Evolutionary conservation across 2,329 filamentous ascomycete species (phyloP).

Genomic region (Thelonectria blattea): DNA sequence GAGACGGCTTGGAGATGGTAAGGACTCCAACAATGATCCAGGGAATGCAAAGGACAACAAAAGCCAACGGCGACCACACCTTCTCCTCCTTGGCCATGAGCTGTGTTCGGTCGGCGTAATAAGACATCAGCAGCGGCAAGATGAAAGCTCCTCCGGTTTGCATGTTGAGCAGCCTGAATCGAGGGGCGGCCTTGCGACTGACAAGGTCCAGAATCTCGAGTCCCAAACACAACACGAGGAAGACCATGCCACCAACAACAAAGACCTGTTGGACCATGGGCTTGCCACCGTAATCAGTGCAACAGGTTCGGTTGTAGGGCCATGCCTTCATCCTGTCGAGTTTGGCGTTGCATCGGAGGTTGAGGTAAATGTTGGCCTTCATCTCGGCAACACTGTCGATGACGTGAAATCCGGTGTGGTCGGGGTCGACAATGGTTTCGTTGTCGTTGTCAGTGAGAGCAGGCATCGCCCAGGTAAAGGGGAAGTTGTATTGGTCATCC

Average conservation of each 20-base stretch:
- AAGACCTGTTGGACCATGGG: slow-evolving; percentile 33
- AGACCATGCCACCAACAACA: slow-evolving; percentile 27
- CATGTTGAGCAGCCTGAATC: slow-evolving; percentile 31
- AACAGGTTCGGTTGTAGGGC: slow-evolving; percentile 59
- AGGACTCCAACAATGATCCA: slow-evolving; percentile 28
- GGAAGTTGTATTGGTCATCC: slow-evolving; percentile 27
- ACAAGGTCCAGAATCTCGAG: slow-evolving; percentile 25
- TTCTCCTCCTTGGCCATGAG: slow-evolving; percentile 39
- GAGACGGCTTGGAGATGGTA: slow-evolving; percentile 29
- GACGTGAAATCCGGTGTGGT: slow-evolving; percentile 19
- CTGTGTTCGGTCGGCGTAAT: slow-evolving; percentile 40
- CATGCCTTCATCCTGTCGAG: slow-evolving; percentile 42
- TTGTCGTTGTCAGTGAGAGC: slow-evolving; percentile 22
- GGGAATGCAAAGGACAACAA: slow-evolving; percentile 28
- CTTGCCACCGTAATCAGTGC: slow-evolving; percentile 51
- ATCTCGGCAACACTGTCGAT: slow-evolving; percentile 35
- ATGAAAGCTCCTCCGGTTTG: slow-evolving; percentile 34
- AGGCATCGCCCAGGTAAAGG: slow-evolving; percentile 31
- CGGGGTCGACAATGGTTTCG: slow-evolving; percentile 27
- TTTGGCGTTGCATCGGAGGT: slow-evolving; percentile 58
- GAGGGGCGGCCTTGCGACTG: slow-evolving; percentile 17
- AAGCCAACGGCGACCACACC: slow-evolving; percentile 31
- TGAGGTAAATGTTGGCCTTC: slow-evolving; percentile 54
- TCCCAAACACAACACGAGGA: slow-evolving; percentile 26
- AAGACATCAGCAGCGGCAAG: slow-evolving; percentile 37